Evolutionary conservation across 2,329 filamentous ascomycete species (phyloP).

Genomic region (Chaetomium sp.): DNA sequence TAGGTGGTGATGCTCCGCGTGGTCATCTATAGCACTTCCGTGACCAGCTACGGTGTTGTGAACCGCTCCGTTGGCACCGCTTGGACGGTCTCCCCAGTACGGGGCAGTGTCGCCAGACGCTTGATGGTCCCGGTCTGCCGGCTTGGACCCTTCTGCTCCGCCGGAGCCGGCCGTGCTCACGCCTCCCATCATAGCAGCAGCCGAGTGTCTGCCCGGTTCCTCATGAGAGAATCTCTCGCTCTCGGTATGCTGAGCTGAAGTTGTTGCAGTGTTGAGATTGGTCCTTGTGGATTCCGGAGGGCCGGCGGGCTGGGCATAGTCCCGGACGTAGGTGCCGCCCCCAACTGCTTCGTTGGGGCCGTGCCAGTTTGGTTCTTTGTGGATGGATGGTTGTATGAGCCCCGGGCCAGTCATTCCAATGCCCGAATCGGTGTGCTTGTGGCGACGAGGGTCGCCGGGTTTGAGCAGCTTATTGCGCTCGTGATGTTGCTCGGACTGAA

Average conservation of each 20-base stretch:
- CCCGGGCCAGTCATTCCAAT: conserved; percentile 22
- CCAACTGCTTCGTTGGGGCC: conserved; percentile 23
- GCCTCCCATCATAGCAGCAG: neutral
- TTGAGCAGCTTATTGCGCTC: conserved; percentile 32
- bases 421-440: conserved; percentile 29
- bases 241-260: neutral
- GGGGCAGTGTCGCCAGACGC: conserved; percentile 13
- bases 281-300: conserved; percentile 3
- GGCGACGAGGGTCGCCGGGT: conserved; percentile 27
- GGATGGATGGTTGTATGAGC: conserved; percentile 5
- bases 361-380: conserved; percentile 5
- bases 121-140: neutral
- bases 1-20: conserved; percentile 13
- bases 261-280: neutral
- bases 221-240: neutral
- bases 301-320: neutral
- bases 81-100: conserved; percentile 35
- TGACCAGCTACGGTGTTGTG: conserved; percentile 33
- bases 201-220: neutral
- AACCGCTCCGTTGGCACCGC: conserved; percentile 27
- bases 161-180: neutral
- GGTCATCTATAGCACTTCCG: conserved; percentile 17
- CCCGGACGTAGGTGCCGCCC: conserved; percentile 26
- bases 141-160: neutral
- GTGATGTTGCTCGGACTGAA: conserved; percentile 15